Conservation (phyloP, 202 grass and related monocot genomes). For the Hordeum pubiflorum region DNA sequence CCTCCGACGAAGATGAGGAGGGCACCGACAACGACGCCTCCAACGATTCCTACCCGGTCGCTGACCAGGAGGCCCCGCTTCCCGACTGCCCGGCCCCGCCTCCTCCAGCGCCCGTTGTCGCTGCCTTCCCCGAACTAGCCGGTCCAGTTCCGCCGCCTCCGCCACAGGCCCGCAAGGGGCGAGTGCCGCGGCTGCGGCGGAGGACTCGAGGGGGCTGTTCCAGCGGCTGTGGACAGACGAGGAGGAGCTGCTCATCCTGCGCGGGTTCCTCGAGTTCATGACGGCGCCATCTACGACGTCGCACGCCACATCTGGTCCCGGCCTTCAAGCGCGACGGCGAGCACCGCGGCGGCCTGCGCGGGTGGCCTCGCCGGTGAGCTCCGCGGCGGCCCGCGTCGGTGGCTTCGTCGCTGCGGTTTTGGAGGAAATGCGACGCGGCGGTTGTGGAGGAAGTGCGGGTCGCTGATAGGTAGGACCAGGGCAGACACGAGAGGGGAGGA, state of each 20-base stretch:
- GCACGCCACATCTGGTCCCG: too few relatives aligned
- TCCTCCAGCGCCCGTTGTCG: not conserved
- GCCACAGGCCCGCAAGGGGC: not conserved
- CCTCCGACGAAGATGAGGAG: conserved; percentile 43
- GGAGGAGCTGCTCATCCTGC: conserved; percentile 84
- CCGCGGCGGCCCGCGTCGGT: too few relatives aligned
- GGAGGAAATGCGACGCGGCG: too few relatives aligned
- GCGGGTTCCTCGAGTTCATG: conserved; percentile 81
- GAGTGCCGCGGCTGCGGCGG: conserved; percentile 1
- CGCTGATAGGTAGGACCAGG: too few relatives aligned
- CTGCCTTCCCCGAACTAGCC: not conserved
- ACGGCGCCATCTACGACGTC: too few relatives aligned
- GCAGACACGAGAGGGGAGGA: too few relatives aligned
- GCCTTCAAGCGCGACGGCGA: too few relatives aligned
- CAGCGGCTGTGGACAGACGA: conserved; percentile 95
- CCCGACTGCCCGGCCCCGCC: not conserved
- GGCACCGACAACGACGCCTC: conserved; percentile 43
- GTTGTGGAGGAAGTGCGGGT: too few relatives aligned
- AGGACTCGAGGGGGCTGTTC: conserved; percentile 83
- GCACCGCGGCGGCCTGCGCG: too few relatives aligned
- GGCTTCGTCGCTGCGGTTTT: too few relatives aligned
- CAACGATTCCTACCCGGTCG: not conserved
- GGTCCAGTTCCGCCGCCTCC: not conserved
- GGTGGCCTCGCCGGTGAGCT: too few relatives aligned
- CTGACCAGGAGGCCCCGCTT: not conserved